Evolutionary conservation across 2,329 filamentous ascomycete species (phyloP).

Genomic region (Colletotrichum camelliae): DNA sequence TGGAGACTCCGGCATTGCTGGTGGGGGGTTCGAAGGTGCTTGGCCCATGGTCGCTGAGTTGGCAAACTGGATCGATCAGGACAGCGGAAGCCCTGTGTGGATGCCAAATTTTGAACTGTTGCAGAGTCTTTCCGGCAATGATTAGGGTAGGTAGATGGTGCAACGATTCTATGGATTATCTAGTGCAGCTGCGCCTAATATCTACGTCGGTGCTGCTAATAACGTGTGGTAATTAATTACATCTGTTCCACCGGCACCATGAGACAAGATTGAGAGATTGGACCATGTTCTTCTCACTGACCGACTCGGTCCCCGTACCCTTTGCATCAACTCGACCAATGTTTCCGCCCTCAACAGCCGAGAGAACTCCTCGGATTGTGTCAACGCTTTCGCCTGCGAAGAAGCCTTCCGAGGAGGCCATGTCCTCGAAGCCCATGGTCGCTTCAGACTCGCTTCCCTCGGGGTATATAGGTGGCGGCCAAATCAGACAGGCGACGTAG

Average conservation of each 20-base stretch:
- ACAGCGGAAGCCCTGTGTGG: slow-evolving; percentile 30
- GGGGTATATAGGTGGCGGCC: slow-evolving; percentile 26
- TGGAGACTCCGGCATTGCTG: not conserved
- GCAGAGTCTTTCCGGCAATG: slow-evolving; percentile 27
- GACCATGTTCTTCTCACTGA: not conserved
- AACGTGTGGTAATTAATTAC: not conserved
- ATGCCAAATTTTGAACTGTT: slow-evolving; percentile 35
- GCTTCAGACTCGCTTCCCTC: slow-evolving; percentile 11
- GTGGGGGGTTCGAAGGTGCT: slow-evolving; percentile 20
- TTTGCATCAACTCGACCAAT: not conserved
- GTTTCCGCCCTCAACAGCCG: not conserved
- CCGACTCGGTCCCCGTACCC: not conserved
- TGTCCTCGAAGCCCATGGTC: slow-evolving; percentile 19
- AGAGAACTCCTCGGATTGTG: slow-evolving; percentile 5
- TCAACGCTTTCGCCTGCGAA: slow-evolving; percentile 23
- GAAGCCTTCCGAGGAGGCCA: slow-evolving; percentile 26
- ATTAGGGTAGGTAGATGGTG: not conserved
- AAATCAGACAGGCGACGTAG: slow-evolving; percentile 22
- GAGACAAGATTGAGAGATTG: not conserved
- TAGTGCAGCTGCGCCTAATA: not conserved
- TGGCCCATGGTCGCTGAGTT: slow-evolving; percentile 34
- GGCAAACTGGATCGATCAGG: slow-evolving; percentile 35
- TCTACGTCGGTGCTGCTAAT: not conserved
- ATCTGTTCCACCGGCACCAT: not conserved
- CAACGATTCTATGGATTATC: not conserved